A percentile compares a stretch with the other conserved stretches of the same genome.
phyloP scores from a whole-genome alignment of 2,329 filamentous ascomycete species.

The Colletotrichum orchidophilum region DNA sequence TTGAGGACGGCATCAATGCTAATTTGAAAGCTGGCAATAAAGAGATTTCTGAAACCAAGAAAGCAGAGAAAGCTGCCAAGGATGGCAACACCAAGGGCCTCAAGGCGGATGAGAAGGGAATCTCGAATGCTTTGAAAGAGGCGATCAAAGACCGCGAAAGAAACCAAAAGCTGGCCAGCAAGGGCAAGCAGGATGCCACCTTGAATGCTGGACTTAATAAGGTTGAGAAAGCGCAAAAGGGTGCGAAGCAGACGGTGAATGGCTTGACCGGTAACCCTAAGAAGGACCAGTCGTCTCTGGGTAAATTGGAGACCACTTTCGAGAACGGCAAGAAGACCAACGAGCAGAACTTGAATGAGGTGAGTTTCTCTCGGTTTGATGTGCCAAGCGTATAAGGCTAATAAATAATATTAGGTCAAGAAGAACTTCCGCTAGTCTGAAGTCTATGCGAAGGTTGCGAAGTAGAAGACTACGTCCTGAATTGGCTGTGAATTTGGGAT shows the following conservation, averaged over 20 bases:
- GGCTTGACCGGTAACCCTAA: slow-evolving; percentile 19
- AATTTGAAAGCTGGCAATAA: slow-evolving; percentile 23
- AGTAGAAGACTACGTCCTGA: too few species aligned
- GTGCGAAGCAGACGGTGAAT: slow-evolving; percentile 17
- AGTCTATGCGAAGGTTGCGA: too few species aligned
- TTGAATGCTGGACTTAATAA: slow-evolving; percentile 18
- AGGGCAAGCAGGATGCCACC: slow-evolving; percentile 8
- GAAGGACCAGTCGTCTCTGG: slow-evolving; percentile 3
- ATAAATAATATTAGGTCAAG: slow-evolving; percentile 6
- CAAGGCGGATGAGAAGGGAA: slow-evolving; percentile 21
- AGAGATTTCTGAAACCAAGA: slow-evolving; percentile 9
- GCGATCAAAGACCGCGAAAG: slow-evolving; percentile 18
- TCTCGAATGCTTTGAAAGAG: slow-evolving; percentile 6
- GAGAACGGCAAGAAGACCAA: slow-evolving; percentile 27
- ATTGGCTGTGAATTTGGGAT: too few species aligned
- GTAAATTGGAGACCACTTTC: slow-evolving; percentile 7
- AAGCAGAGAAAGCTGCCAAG: slow-evolving; percentile 3
- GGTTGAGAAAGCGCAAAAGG: slow-evolving; percentile 18
- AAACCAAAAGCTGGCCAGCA: slow-evolving; percentile 25
- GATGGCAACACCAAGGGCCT: slow-evolving; percentile 7
- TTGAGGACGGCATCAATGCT: slow-evolving; percentile 21
- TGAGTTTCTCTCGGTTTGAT: too few species aligned
- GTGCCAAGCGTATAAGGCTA: too few species aligned
- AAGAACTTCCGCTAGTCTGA: slow-evolving; percentile 22
- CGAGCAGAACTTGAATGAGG: slow-evolving; percentile 15